Base-by-base conservation (phyloP, 441 rosid genomes). In the Arabidopsis hybrid region DNA sequence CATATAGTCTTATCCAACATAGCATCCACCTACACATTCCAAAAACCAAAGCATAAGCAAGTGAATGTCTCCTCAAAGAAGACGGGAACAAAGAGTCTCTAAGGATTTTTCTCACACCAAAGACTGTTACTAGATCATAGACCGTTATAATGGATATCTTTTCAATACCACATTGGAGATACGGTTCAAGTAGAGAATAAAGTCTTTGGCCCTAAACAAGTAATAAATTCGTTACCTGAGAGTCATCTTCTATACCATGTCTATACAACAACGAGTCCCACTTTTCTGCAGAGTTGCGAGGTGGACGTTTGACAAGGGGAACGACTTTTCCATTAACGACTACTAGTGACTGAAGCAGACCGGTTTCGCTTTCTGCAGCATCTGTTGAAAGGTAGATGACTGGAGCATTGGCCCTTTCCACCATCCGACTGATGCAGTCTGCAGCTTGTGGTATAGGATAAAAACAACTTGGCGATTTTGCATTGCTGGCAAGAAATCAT, bases 371-470 rank as follows among this genome's bases (percentile, higher is more conserved):
- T 52, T 81, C 93, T 26, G 96, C 98, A 9, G 98, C 97, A 83
- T 91, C 97, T 5, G 98, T 94, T 52, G 97, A 94, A 72, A 94
- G 96, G 77, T 94, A 94, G 71, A 91, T 83, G 18, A 89, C 93
- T 38, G 89, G 89, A 42, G 85, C 80, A 68, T 82, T 83, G 67
- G 86, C 80, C 78, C 81, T 88, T 78, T 85, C 95, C 83, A 85
- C 92, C 62, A 91, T 77, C 71, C 90, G 87, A 40, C 82, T 68
- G 40, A 94, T 88, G 82, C 98, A 94, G 63, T 88, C 90, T 1
- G 98, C 98, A 58, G 97, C 97, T 89, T 94, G 98, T 34, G 98
- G 98, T 66, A 91, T 77, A 8, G 98, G 95, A 75, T 82, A 91
- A 78, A 91, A 91, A 83, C 98, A 91, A 79, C 98, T 94, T 12